Evolutionary conservation across 78 protist genomes (phyloP), one percentile per base, ranked within the genome.

Genomic region (Diacronema lutheri): DNA sequence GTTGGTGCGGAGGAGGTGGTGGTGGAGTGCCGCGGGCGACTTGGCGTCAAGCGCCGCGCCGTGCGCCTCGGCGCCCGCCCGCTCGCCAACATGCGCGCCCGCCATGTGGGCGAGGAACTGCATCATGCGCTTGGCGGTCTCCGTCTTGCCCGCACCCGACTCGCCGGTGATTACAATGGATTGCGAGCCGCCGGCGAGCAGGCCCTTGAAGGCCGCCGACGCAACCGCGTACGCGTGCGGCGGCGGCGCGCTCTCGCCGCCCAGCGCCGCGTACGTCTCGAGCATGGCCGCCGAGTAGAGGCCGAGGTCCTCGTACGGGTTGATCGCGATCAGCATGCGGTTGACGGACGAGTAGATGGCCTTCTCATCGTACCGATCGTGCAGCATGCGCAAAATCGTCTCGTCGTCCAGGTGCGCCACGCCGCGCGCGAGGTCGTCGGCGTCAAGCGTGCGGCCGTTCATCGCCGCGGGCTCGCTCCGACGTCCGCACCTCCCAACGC

Each of bases 81-180:
- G 25, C 58, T 57, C 62, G 62, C 62, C 62, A 4, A 57, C 62
- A 10, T 57, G 62, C 62, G 25, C n/a, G 62, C n/a, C 62, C 16
- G 50, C 50, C 50, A 44, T 44, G 50, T 44, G 7, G 16, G 50
- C 50, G 50, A 44, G 50, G 50, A 44, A 44, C 77, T 84, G 71
- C 61, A 89, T 38, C 46, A 89, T 87, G 35, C 26, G 37, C 81
- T 90, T 86, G 35, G 82, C 65, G 29, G 87, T 88, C 79, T 89
- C 95, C 2, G 93, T 93, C 86, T 94, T 96, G 23, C 98, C 98
- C 4, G 98, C 94, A 31, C 97, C 98, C 2, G 93, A 85, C 85
- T 96, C 97, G 35, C 97, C 97, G 6, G 93, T 86, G 46, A 93
- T 93, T 46, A 95, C 85, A 7, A 93, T 86, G 58, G 85, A 88